phyloP scores from a whole-genome alignment of 176 grass and related monocot species.

The Avena atlantica region DNA sequence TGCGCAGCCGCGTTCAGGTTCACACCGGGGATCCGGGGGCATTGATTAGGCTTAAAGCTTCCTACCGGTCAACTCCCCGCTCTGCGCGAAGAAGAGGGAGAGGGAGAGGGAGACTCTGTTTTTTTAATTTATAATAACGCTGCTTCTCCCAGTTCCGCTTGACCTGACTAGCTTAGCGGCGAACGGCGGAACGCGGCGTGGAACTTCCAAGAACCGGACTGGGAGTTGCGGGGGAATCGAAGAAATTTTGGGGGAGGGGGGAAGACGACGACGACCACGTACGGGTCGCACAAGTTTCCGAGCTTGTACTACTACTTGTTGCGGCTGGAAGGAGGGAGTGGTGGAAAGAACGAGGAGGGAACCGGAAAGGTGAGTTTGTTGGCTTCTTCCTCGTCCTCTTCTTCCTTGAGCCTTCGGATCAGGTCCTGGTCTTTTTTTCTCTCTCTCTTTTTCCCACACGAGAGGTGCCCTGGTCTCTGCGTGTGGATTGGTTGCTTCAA shows the following conservation, averaged over 20 bases:
- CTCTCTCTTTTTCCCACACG: not conserved
- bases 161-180: not conserved
- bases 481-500: not conserved
- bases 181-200: constrained; percentile 21
- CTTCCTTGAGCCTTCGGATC: not conserved
- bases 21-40: not conserved
- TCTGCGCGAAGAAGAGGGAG: constrained; percentile 4
- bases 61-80: constrained; percentile 30
- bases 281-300: not conserved
- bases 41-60: not conserved
- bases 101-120: not conserved
- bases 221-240: not conserved
- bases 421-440: not conserved
- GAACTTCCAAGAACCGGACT: constrained; percentile 42
- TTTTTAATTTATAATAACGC: not conserved
- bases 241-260: not conserved
- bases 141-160: not conserved
- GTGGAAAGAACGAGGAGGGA: constrained; percentile 10
- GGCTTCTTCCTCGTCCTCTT: not conserved
- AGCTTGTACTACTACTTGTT: not conserved
- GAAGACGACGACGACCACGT: not conserved
- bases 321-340: not conserved
- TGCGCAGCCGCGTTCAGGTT: constrained; percentile 32
- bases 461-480: not conserved
- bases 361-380: constrained; percentile 37